Percentiles rank a stretch among this genome's conserved stretches.
Conservation (phyloP, 2,329 filamentous ascomycete species). For the Didymella pinodella region DNA sequence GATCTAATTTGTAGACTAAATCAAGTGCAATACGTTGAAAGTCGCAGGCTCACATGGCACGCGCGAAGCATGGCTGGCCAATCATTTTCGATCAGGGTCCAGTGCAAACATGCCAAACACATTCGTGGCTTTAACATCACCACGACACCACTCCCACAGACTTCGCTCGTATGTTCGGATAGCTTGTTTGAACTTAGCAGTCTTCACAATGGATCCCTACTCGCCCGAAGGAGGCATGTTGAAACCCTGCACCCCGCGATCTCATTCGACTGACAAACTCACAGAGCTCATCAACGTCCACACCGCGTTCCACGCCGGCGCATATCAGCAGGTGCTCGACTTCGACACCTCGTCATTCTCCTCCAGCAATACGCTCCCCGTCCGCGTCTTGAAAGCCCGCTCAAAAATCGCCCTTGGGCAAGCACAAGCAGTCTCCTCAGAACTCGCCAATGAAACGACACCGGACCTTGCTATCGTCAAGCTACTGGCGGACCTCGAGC, state of each 20-base stretch:
- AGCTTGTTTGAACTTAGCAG: no score
- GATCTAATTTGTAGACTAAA: not conserved
- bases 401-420: conserved; percentile 85
- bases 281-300: conserved; percentile 72
- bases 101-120: conserved; percentile 43
- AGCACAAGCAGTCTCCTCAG: conserved; percentile 73
- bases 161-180: not conserved
- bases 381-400: conserved; percentile 80
- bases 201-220: conserved; percentile 62
- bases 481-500: conserved; percentile 72
- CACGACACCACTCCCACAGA: conserved; percentile 18
- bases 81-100: conserved; percentile 34
- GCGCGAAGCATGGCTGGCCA: conserved; percentile 21
- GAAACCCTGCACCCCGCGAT: no score
- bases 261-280: no score
- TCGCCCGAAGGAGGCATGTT: conserved; percentile 67
- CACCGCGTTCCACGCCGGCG: conserved; percentile 75
- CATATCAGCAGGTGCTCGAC: conserved; percentile 85
- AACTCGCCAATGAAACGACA: conserved; percentile 67
- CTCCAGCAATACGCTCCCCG: conserved; percentile 76
- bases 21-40: not conserved
- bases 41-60: not conserved
- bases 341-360: conserved; percentile 85
- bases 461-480: conserved; percentile 80
- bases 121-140: conserved; percentile 44